Evolutionary conservation across 1,284 basidiomycete genomes (phyloP).

Genomic region (Puccinia novopanici): DNA sequence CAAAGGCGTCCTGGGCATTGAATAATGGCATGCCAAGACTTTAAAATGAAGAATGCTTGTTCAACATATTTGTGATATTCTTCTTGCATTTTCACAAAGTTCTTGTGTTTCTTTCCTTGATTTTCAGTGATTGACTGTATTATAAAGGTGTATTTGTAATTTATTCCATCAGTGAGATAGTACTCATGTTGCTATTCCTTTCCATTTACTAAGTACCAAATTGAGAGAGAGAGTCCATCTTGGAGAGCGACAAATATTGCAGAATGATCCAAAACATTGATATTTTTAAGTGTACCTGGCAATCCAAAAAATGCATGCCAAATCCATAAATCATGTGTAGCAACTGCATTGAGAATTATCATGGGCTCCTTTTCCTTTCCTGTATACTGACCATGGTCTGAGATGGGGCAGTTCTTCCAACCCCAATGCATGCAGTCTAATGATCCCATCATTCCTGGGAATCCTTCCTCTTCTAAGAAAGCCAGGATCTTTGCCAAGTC

Average conservation of each 20-base stretch:
- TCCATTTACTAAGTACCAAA: not conserved
- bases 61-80: constrained; percentile 2
- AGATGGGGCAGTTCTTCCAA: constrained; percentile 14
- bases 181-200: not conserved
- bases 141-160: not conserved
- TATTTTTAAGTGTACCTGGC: constrained; percentile 14
- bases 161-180: not conserved
- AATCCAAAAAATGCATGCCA: too few relatives aligned
- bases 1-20: not conserved
- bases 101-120: not conserved
- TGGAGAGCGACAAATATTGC: not conserved
- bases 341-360: not conserved
- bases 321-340: too few relatives aligned
- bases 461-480: not conserved
- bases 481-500: not conserved
- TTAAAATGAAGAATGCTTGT: not conserved
- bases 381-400: not conserved
- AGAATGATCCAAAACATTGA: not conserved
- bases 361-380: constrained; percentile 10
- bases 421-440: constrained; percentile 12
- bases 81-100: constrained; percentile 2
- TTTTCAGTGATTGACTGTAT: constrained; percentile 14
- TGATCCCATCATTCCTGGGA: constrained; percentile 22
- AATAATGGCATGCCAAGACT: constrained; percentile 2
- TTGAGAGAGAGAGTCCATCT: not conserved